phyloP scores from a whole-genome alignment of 176 grass and related monocot genomes.

The Oryza brachyantha region DNA sequence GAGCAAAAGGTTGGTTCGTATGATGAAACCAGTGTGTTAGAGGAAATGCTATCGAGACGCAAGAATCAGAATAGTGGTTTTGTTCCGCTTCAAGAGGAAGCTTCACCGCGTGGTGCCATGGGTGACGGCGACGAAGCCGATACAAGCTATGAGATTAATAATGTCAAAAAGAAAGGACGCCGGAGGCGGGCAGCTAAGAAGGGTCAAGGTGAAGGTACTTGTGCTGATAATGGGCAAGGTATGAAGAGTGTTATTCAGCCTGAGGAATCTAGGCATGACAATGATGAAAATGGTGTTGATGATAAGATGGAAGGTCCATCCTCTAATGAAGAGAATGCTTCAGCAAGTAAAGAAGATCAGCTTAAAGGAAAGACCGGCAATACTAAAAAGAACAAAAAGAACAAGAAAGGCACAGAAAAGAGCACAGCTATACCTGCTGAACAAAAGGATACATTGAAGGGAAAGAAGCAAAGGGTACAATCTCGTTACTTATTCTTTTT shows the following conservation, averaged over 20 bases:
- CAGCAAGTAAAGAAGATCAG: slow-evolving; percentile 42
- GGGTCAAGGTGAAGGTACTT: slow-evolving; percentile 33
- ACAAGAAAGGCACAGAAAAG: slow-evolving; percentile 48
- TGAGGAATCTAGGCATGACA: slow-evolving; percentile 22
- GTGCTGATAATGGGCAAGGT: slow-evolving; percentile 17
- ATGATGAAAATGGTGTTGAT: slow-evolving; percentile 34
- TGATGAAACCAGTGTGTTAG: slow-evolving; percentile 61
- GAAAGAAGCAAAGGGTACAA: slow-evolving; percentile 90
- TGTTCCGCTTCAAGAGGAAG: slow-evolving; percentile 32
- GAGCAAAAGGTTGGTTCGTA: slow-evolving; percentile 59
- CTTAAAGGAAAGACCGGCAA: slow-evolving; percentile 40
- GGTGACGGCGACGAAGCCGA: slow-evolving; percentile 13
- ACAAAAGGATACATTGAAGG: slow-evolving; percentile 52
- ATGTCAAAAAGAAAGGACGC: slow-evolving; percentile 44
- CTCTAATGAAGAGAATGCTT: slow-evolving; percentile 39
- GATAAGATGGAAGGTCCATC: slow-evolving; percentile 39
- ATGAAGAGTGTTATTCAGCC: slow-evolving; percentile 1
- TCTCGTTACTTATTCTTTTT: background rate
- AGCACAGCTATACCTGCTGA: slow-evolving; percentile 42
- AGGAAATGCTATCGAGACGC: slow-evolving; percentile 59
- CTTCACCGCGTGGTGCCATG: background rate
- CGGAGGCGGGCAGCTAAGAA: slow-evolving; percentile 42
- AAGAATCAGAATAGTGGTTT: slow-evolving; percentile 48
- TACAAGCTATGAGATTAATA: slow-evolving; percentile 22
- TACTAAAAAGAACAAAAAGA: slow-evolving; percentile 64